Conservation (phyloP, 23 red algal genomes). For the Agarophyton chilense region DNA sequence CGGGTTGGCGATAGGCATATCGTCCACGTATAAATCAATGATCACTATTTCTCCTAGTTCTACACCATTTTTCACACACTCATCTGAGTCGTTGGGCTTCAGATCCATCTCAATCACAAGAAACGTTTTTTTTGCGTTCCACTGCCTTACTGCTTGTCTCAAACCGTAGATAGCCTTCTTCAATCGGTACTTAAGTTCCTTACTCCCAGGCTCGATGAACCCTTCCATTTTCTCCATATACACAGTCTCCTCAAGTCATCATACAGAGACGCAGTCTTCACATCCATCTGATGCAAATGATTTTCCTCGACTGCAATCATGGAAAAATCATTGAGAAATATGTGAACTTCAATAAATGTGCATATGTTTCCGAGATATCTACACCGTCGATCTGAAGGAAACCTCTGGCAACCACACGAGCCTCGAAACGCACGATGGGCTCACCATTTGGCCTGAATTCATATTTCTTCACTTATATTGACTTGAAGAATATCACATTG, state of each 20-base stretch:
- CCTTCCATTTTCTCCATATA: slow-evolving; percentile 44
- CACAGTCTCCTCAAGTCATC: slow-evolving; percentile 41
- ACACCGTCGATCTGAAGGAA: slow-evolving; percentile 11
- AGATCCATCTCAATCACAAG: slow-evolving; percentile 20
- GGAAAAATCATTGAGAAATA: slow-evolving; percentile 14
- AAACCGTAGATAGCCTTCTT: no score
- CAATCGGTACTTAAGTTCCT: slow-evolving; percentile 12
- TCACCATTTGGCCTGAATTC: neutral
- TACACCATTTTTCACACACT: slow-evolving; percentile 26
- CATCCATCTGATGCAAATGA: no score
- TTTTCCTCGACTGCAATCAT: neutral
- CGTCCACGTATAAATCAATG: slow-evolving; percentile 40
- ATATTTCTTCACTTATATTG: slow-evolving; percentile 10
- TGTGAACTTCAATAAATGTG: slow-evolving; percentile 45
- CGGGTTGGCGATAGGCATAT: neutral
- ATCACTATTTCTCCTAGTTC: slow-evolving; percentile 1
- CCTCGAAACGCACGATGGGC: slow-evolving; percentile 15
- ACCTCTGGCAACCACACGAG: slow-evolving; percentile 8
- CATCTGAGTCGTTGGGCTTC: slow-evolving; percentile 12
- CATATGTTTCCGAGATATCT: slow-evolving; percentile 30
- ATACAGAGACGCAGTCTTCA: slow-evolving; percentile 57
- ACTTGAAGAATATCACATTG: neutral
- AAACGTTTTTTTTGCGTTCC: slow-evolving; percentile 21
- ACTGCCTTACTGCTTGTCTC: no score
- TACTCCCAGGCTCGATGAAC: neutral